Conservation (phyloP, 306 rosid species). For the Vachellia collinsii region DNA sequence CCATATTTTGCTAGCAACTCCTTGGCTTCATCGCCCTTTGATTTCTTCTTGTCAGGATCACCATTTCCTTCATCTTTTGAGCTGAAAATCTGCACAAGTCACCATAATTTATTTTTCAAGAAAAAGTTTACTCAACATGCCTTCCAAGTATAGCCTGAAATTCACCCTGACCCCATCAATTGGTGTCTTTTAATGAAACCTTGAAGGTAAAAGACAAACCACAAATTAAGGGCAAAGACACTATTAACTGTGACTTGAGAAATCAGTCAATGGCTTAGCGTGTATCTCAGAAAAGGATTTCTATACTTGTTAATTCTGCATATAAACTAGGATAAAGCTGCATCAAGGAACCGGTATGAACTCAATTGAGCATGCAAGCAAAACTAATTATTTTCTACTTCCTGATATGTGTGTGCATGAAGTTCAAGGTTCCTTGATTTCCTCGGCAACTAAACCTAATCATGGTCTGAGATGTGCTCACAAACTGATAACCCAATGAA, state of each 20-base stretch:
- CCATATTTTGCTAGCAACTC: slow-evolving; percentile 91
- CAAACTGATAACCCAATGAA: neutral
- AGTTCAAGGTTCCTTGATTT: slow-evolving; percentile 26
- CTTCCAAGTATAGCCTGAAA: slow-evolving; percentile 26
- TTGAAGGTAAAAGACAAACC: slow-evolving; percentile 16
- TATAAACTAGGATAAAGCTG: slow-evolving; percentile 13
- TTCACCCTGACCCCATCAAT: slow-evolving; percentile 2
- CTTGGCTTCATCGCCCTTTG: slow-evolving; percentile 88
- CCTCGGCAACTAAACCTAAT: slow-evolving; percentile 27
- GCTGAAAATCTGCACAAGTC: slow-evolving; percentile 71
- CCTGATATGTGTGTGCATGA: neutral
- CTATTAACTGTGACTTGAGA: slow-evolving; percentile 22
- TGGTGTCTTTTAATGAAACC: neutral
- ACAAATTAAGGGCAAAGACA: slow-evolving; percentile 25
- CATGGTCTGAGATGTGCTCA: neutral
- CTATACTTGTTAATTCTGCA: neutral
- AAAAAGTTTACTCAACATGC: neutral
- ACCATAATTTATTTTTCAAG: slow-evolving; percentile 26
- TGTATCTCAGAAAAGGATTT: neutral
- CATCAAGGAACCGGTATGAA: slow-evolving; percentile 31
- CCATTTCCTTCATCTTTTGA: slow-evolving; percentile 67
- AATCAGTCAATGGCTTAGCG: neutral
- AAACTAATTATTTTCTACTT: slow-evolving; percentile 9
- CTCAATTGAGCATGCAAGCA: slow-evolving; percentile 31
- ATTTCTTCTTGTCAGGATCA: slow-evolving; percentile 52